These are phyloP conservation scores for Acanthochlamys bracteata DNA, from an alignment of 106 monocot species.

Conservation along the genomic window DNA sequence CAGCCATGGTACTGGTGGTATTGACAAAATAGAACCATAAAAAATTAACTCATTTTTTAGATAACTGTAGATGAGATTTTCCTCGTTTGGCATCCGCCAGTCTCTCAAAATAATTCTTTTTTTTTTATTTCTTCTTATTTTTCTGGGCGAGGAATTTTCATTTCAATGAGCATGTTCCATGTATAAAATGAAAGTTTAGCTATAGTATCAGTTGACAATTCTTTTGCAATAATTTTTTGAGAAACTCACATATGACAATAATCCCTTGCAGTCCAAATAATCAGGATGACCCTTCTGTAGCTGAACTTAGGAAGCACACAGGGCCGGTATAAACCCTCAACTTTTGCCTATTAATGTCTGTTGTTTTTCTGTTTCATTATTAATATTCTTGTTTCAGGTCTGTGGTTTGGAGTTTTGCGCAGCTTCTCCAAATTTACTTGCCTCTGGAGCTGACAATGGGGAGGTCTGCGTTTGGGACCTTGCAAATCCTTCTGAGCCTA, in stretches of 20 bases:
- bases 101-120: too few species aligned
- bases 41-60: too few species aligned
- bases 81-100: too few species aligned
- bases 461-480: conserved; percentile 94
- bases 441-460: conserved; percentile 96
- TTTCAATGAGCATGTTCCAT: too few species aligned
- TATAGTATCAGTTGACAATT: too few species aligned
- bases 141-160: too few species aligned
- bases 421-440: conserved; percentile 64
- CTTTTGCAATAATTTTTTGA: not conserved
- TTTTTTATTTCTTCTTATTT: too few species aligned
- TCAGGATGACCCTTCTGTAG: conserved; percentile 50
- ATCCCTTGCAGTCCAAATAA: conserved; percentile 54
- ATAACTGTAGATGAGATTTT: too few species aligned
- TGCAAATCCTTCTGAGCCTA: conserved; percentile 60
- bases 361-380: not conserved
- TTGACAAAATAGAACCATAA: too few species aligned
- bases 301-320: conserved; percentile 66
- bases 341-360: not conserved
- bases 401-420: conserved; percentile 80
- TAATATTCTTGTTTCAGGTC: conserved; percentile 36
- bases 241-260: not conserved
- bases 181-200: too few species aligned
- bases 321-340: conserved; percentile 44
- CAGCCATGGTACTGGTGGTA: too few species aligned